Evolutionary conservation across 2,329 filamentous ascomycete genomes (phyloP).

Genomic region (Fusarium succisae): DNA sequence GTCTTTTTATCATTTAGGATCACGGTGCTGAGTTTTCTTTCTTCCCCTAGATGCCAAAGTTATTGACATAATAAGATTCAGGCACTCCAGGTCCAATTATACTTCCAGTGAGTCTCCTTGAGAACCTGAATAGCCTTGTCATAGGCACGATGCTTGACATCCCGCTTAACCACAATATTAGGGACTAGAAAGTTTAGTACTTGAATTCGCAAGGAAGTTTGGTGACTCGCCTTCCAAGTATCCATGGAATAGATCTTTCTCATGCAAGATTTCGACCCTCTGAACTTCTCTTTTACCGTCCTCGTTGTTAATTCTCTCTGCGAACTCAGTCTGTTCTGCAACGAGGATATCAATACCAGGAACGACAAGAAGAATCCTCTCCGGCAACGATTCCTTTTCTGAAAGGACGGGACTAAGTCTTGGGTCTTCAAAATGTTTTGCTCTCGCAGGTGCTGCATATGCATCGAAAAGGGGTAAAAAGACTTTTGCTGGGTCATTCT

Average conservation of each 20-base stretch:
- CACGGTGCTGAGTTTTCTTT: no score
- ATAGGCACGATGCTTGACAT: slow-evolving; percentile 27
- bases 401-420: slow-evolving; percentile 52
- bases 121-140: slow-evolving; percentile 26
- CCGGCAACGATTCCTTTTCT: slow-evolving; percentile 47
- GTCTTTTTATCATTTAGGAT: no score
- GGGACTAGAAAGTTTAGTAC: slow-evolving; percentile 23
- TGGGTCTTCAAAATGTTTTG: slow-evolving; percentile 43
- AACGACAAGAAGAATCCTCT: slow-evolving; percentile 52
- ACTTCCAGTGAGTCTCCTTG: slow-evolving; percentile 18
- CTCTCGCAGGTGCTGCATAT: slow-evolving; percentile 49
- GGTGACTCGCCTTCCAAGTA: slow-evolving; percentile 39
- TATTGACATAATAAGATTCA: neutral
- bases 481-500: slow-evolving; percentile 50
- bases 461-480: slow-evolving; percentile 55
- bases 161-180: slow-evolving; percentile 22
- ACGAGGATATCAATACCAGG: slow-evolving; percentile 53
- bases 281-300: neutral
- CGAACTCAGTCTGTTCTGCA: slow-evolving; percentile 52
- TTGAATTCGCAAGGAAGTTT: neutral
- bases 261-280: slow-evolving; percentile 36
- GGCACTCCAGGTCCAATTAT: slow-evolving; percentile 29
- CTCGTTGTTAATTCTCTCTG: slow-evolving; percentile 46
- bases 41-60: neutral
- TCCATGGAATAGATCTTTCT: slow-evolving; percentile 43